phyloP scores from a whole-genome alignment of 1,284 basidiomycete genomes.

The Lentinus polychrous region DNA sequence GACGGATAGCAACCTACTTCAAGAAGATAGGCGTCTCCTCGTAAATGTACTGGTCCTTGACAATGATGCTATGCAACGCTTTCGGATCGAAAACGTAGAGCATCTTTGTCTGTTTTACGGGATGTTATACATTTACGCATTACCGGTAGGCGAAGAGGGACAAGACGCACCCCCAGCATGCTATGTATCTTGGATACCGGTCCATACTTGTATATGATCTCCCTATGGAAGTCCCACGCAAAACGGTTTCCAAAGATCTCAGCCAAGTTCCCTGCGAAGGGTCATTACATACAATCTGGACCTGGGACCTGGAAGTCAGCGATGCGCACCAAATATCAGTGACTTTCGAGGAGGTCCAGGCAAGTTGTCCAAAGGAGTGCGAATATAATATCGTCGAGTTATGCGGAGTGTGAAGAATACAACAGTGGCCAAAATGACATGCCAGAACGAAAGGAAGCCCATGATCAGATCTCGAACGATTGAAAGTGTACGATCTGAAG shows the following conservation, averaged over 20 bases:
- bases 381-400: constrained; percentile 7
- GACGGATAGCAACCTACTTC: constrained; percentile 11
- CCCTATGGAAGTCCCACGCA: constrained; percentile 8
- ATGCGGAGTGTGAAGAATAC: not conserved
- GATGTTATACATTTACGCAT: not conserved
- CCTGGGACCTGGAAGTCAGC: too few species aligned
- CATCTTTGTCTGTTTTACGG: constrained; percentile 1
- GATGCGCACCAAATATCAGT: not conserved
- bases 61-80: constrained; percentile 32
- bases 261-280: constrained; percentile 6
- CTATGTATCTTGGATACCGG: constrained; percentile 6
- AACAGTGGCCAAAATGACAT: too few species aligned
- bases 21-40: constrained; percentile 26
- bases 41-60: constrained; percentile 30
- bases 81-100: constrained; percentile 23
- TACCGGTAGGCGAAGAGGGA: too few species aligned
- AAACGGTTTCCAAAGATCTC: constrained; percentile 4
- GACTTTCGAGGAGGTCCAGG: constrained; percentile 2
- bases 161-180: constrained; percentile 7
- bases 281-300: not conserved
- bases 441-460: too few species aligned
- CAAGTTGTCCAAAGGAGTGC: constrained; percentile 2
- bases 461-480: too few species aligned
- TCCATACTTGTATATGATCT: constrained; percentile 3
- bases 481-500: too few species aligned